Evolutionary conservation across 2,329 filamentous ascomycete genomes (phyloP).

Genomic region (Neopestalotiopsis rosae): DNA sequence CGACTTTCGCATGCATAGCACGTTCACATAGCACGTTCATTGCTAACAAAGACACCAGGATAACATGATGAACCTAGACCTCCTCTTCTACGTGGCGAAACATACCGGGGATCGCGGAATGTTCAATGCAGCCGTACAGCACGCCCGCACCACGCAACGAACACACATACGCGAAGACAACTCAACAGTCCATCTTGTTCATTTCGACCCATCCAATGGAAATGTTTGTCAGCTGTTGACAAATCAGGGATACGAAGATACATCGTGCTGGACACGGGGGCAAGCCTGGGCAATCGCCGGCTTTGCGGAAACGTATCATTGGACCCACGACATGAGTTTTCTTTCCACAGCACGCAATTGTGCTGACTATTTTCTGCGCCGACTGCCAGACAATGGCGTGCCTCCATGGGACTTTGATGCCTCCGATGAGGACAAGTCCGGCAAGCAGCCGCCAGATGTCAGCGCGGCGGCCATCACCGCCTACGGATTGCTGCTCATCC

Average conservation of each 20-base stretch:
- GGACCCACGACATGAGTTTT: conserved; percentile 48
- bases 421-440: conserved; percentile 10
- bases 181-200: conserved; percentile 49
- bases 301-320: conserved; percentile 51
- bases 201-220: conserved; percentile 49
- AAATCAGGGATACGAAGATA: conserved; percentile 50
- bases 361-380: conserved; percentile 50
- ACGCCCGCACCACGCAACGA: conserved; percentile 45
- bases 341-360: conserved; percentile 46
- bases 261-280: conserved; percentile 52
- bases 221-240: conserved; percentile 46
- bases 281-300: conserved; percentile 56
- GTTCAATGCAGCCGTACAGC: conserved; percentile 40
- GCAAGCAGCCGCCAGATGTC: conserved; percentile 39
- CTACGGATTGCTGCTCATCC: conserved; percentile 44
- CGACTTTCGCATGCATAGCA: background rate
- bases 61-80: conserved; percentile 47
- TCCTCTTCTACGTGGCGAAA: conserved; percentile 46
- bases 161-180: conserved; percentile 44
- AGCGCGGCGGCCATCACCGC: conserved; percentile 44
- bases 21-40: background rate
- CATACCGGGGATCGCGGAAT: conserved; percentile 38
- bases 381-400: conserved; percentile 43
- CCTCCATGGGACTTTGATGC: conserved; percentile 57
- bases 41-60: conserved; percentile 30